These are phyloP conservation scores for Salix purpurea DNA, from an alignment of 345 rosid genomes.

Conservation along the genomic window DNA sequence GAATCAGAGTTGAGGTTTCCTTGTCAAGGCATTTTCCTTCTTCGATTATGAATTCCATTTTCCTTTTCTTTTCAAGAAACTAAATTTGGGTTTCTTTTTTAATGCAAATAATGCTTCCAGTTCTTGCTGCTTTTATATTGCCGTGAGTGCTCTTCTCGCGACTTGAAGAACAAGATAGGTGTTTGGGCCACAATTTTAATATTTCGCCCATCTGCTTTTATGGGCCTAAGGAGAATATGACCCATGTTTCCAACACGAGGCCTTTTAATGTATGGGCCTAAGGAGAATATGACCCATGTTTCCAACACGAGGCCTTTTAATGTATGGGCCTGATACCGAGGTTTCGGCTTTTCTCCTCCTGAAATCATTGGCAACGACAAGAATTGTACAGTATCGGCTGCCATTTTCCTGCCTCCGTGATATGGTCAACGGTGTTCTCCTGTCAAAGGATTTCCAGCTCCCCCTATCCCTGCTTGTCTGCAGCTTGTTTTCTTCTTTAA, in stretches of 20 bases:
- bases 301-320: neutral
- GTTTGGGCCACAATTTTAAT: slow-evolving; percentile 1
- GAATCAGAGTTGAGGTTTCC: slow-evolving; percentile 60
- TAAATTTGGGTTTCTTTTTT: neutral
- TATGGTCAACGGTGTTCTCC: neutral
- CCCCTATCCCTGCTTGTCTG: neutral
- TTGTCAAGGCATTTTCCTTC: slow-evolving; percentile 46
- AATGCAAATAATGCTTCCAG: neutral
- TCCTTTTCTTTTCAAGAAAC: neutral
- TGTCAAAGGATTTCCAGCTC: neutral
- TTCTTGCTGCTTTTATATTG: neutral
- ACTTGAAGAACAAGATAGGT: slow-evolving; percentile 25
- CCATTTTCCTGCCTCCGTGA: neutral
- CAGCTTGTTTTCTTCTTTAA: neutral
- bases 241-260: neutral
- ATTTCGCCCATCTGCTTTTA: neutral
- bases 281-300: neutral
- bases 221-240: neutral
- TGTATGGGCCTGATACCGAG: neutral
- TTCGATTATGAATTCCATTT: slow-evolving; percentile 65
- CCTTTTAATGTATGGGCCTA: neutral
- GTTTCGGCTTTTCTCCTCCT: neutral
- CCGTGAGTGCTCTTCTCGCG: neutral
- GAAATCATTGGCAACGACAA: neutral
- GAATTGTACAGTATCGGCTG: neutral